phyloP scores from a whole-genome alignment of 306 rosid species.

The Citrullus colocynthis region DNA sequence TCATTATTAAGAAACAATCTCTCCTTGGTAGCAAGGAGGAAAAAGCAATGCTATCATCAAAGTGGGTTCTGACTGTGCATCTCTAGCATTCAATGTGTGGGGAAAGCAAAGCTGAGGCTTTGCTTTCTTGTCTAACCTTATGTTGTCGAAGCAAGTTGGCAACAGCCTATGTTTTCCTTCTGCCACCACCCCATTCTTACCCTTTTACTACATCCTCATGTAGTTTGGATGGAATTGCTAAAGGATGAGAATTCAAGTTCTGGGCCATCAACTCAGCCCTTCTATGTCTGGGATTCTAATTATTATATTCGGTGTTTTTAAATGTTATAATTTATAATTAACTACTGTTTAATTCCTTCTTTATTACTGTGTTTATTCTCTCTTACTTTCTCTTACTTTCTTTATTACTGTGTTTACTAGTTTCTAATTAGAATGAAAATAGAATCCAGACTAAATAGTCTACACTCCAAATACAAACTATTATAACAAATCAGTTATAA shows the following conservation, averaged over 20 bases:
- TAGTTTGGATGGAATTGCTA: neutral
- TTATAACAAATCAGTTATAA: too few relatives aligned
- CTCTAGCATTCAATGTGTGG: conserved; percentile 24
- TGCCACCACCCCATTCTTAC: neutral
- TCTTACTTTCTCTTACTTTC: too few relatives aligned
- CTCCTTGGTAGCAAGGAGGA: conserved; percentile 27
- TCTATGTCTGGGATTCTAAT: too few relatives aligned
- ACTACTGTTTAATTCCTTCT: too few relatives aligned
- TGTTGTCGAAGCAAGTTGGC: conserved; percentile 21
- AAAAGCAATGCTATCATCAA: conserved; percentile 29
- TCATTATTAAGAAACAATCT: neutral
- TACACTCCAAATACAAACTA: too few relatives aligned
- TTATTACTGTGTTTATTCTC: too few relatives aligned
- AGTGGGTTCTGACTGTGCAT: conserved; percentile 68
- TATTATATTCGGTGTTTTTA: too few relatives aligned
- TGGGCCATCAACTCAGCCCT: too few relatives aligned
- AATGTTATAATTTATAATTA: too few relatives aligned
- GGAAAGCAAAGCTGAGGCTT: conserved; percentile 19
- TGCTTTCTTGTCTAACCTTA: conserved; percentile 31
- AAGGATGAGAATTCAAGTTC: neutral
- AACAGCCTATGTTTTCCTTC: conserved; percentile 8
- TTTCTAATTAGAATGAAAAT: too few relatives aligned
- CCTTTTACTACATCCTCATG: neutral
- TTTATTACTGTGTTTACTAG: too few relatives aligned
- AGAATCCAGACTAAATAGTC: too few relatives aligned